phyloP scores from a whole-genome alignment of 1,139 yeast genomes.

The Wickerhamiella infanticola region DNA sequence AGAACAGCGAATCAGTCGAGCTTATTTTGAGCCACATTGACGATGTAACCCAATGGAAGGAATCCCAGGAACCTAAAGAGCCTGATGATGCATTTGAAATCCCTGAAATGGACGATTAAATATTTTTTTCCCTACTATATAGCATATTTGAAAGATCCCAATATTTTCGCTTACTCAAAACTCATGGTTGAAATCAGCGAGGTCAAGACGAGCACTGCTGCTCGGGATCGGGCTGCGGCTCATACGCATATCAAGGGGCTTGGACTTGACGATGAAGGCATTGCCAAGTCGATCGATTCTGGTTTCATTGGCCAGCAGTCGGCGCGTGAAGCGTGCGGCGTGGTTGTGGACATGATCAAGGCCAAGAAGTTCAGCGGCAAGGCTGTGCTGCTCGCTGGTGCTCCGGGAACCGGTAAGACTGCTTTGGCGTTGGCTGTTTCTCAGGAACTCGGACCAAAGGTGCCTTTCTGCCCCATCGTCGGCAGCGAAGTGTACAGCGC shows the following conservation, averaged over 20 bases:
- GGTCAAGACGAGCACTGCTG: conserved; percentile 42
- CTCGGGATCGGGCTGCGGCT: conserved; percentile 74
- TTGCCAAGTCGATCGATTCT: conserved; percentile 73
- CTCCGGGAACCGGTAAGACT: conserved; percentile 97
- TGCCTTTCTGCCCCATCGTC: conserved; percentile 95
- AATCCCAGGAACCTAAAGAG: conserved; percentile 90
- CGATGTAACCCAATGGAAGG: conserved; percentile 97
- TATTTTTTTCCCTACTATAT: neutral
- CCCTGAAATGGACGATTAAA: conserved; percentile 30
- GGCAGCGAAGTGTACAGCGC: conserved; percentile 94
- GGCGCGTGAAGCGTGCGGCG: conserved; percentile 97
- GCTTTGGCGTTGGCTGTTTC: conserved; percentile 93
- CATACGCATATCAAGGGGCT: conserved; percentile 95
- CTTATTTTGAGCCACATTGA: conserved; percentile 85
- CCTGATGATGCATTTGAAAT: conserved; percentile 64
- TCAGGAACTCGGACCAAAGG: conserved; percentile 95
- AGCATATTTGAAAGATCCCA: conserved; percentile 47
- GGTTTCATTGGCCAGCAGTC: conserved; percentile 92
- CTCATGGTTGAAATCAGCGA: conserved; percentile 74
- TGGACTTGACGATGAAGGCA: conserved; percentile 83
- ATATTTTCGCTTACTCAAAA: neutral
- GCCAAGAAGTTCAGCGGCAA: conserved; percentile 90
- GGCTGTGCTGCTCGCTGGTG: conserved; percentile 91
- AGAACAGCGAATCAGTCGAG: conserved; percentile 62
- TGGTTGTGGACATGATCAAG: conserved; percentile 84